Base-by-base conservation (phyloP, 768 basidiomycete genomes). In the Russula lepida region DNA sequence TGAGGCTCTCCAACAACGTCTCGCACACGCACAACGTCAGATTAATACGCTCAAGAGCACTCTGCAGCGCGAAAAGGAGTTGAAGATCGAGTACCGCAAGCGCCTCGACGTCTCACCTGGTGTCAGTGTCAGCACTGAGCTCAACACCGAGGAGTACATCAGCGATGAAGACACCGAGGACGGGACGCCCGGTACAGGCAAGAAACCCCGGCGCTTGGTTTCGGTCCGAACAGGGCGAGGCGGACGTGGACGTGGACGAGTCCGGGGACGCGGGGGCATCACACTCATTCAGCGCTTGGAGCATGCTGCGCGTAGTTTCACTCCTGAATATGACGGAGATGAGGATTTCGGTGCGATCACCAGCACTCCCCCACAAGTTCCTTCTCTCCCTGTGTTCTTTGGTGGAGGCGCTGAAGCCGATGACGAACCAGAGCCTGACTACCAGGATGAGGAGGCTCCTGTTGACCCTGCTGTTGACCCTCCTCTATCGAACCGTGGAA, bases 1-100 rank as follows among this genome's bases (percentile, higher is more conserved):
- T 43, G 91, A 93, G 67, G 82, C 84, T 0, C 74, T 93, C 15
- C 86, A 91, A 62, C 86, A 92, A 68, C 79, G 86, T 28, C 78
- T 94, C 37, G 87, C 89, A 12, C 91, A 93, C 71, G 89, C 92
- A 4, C 90, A 94, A 71, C 78, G 92, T 62, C 91, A 92, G 68
- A 86, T 94, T 68, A 81, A 78, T 63, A 92, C 91, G 17, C 81
- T 94, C 62, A 89, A 90, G 68, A 82, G 86, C 51, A 84, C 85
- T 0, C 71, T 94, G 55, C 83, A 84, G 68, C 79, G 91, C 60
- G 92, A 94, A 79, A 93, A 92, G 74, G 86, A 90, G 75, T 75
- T 84, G 58, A 82, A 86, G 35, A 81, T 91, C 69, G 85, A 86
- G 56, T 82, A 83, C 51, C 64, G 66, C 60, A 77, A 75, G 68